Evolutionary conservation across 352 stramenopile species (phyloP), one percentile per base, ranked within the genome.

Genomic region (Phytophthora sp.): DNA sequence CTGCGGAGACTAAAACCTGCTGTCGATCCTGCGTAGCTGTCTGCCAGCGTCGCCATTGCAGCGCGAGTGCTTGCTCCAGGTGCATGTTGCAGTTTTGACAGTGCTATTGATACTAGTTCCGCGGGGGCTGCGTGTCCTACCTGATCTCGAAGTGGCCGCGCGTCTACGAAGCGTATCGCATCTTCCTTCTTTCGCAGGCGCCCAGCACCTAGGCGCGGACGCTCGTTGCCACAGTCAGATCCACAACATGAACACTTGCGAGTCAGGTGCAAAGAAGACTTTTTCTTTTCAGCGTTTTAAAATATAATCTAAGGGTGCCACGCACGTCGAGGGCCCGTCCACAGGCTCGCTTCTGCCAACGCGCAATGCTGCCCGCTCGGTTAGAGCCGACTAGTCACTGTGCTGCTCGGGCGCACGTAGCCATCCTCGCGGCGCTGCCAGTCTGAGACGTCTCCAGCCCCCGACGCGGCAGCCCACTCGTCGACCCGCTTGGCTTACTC

Each of bases 281-380:
- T 43, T 63, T 54, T 57, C 28, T 60, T 69, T 58, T 64, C 32
- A 62, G 35, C 27, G 32, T 30, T 61, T 65, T 62, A 70, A 74
- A 71, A 71, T 74, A 68, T 72, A 71, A 63, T 74, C 66, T 74
- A 74, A n/a, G 54, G 32, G 23, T 54, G 54, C 54, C 54, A 64
- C 26, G 26, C 50, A 37, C 50, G 30, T 57, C 17, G 30, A n/a
- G 38, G 44, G 28, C 20, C 6, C 17, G 42, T 57, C 26, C 1
- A 10, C 39, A 59, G 52, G 37, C 17, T 57, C 35, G 32, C 17
- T 42, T 17, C 24, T 23, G 42, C 49, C 45, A 21, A 9, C 24
- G 23, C 13, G 12, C n/a, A 17, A 41, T 43, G 20, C 21, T 35
- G 18, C 4, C 12, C 12, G 44, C 20, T 41, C 31, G 39, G 18